A percentile compares a stretch with the other conserved stretches of the same genome.
Evolutionary conservation across 1,284 basidiomycete species (phyloP).

Genomic region (Trichosporon faecale): DNA sequence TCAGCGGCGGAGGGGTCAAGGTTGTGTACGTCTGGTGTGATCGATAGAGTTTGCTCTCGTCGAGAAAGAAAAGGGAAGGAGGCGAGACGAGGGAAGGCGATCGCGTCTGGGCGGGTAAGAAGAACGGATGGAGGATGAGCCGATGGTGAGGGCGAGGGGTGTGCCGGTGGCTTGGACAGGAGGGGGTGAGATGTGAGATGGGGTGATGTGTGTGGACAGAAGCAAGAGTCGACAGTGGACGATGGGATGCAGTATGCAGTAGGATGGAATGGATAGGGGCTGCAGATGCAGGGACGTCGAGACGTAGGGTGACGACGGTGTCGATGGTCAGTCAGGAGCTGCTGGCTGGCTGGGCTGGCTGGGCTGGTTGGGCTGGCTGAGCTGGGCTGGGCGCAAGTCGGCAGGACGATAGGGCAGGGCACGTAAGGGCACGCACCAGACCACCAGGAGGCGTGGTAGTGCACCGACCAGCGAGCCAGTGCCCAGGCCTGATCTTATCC

Average conservation of each 20-base stretch:
- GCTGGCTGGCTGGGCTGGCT: background rate
- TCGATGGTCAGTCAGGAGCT: background rate
- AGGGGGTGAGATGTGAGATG: background rate
- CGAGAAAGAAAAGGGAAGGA: too few relatives aligned
- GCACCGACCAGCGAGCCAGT: too few relatives aligned
- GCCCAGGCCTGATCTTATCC: too few relatives aligned
- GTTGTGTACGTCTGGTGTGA: background rate
- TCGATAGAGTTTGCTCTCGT: background rate
- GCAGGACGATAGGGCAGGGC: background rate
- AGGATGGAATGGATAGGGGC: background rate
- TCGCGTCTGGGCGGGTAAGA: background rate
- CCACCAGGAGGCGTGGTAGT: too few relatives aligned
- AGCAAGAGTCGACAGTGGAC: too few relatives aligned
- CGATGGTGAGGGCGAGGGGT: background rate
- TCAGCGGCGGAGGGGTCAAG: background rate
- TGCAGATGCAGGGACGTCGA: background rate
- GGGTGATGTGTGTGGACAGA: background rate
- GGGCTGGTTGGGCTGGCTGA: background rate
- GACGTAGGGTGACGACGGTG: background rate
- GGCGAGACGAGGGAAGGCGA: too few relatives aligned
- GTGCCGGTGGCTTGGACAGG: background rate
- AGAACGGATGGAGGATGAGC: background rate
- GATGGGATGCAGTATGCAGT: too few relatives aligned
- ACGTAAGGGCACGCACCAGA: background rate
- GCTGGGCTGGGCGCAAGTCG: background rate